A percentile compares a stretch with the other conserved stretches of the same genome.
Evolutionary conservation across 345 rosid species (phyloP).

Genomic region (Laguncularia racemosa): DNA sequence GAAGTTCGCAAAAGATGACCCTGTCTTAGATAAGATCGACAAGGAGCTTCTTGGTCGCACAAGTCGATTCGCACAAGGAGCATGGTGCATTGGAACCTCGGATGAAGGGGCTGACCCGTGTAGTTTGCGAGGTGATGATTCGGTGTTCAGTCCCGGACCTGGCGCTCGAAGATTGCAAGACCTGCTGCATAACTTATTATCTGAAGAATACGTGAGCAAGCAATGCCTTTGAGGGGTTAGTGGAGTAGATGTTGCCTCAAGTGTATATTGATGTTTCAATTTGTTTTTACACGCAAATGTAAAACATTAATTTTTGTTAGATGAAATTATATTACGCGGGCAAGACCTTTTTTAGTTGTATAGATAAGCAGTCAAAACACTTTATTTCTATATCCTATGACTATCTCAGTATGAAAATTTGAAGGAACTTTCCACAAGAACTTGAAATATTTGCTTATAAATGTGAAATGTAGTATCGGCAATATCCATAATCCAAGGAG

Average conservation of each 20-base stretch:
- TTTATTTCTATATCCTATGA: no score
- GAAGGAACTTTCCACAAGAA: no score
- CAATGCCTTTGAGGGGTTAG: constrained; percentile 34
- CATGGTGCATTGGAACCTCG: constrained; percentile 69
- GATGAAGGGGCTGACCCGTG: constrained; percentile 53
- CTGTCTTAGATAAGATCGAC: constrained; percentile 71
- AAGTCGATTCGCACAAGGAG: constrained; percentile 54
- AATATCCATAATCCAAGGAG: no score
- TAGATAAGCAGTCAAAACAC: no score
- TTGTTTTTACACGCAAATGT: constrained; percentile 6
- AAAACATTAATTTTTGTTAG: no score
- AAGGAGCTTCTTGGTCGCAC: constrained; percentile 54
- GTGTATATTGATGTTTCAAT: constrained; percentile 23
- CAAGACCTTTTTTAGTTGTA: no score
- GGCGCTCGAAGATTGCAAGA: constrained; percentile 61
- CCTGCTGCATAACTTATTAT: constrained; percentile 42
- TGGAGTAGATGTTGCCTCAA: constrained; percentile 4
- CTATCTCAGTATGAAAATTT: no score
- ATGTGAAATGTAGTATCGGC: no score
- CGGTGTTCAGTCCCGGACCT: constrained; percentile 54
- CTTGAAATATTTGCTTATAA: no score
- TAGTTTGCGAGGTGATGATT: constrained; percentile 42
- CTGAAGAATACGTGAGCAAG: constrained; percentile 45
- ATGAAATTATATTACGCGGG: no score
- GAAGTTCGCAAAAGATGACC: constrained; percentile 62